These are phyloP conservation scores for Fusarium sacchari DNA, from an alignment of 2,329 filamentous ascomycete species.

Conservation along the genomic window DNA sequence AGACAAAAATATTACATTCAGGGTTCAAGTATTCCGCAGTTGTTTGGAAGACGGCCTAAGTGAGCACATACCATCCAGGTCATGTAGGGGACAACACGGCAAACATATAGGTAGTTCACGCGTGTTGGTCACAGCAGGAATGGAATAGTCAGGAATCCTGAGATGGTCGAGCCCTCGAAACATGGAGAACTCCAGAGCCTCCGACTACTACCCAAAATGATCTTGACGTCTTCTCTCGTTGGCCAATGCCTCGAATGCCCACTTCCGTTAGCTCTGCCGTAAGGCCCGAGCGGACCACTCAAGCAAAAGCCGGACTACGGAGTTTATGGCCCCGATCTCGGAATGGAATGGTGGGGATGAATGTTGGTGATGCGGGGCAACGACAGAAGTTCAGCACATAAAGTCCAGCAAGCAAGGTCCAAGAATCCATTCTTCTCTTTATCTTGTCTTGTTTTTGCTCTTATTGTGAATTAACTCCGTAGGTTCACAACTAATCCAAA, in stretches of 20 bases:
- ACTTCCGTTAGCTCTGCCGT: slow-evolving; percentile 24
- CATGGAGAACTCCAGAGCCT: neutral
- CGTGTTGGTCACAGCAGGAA: neutral
- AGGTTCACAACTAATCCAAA: neutral
- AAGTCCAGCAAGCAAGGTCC: slow-evolving; percentile 6
- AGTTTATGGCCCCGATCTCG: slow-evolving; percentile 49
- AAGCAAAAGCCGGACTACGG: slow-evolving; percentile 28
- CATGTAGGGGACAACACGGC: neutral
- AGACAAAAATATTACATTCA: slow-evolving; percentile 1
- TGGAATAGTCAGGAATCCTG: neutral
- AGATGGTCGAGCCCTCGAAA: neutral
- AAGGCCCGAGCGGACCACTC: slow-evolving; percentile 33
- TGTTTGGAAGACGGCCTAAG: neutral
- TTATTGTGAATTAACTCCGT: neutral
- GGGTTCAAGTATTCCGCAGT: neutral
- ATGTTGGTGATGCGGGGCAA: slow-evolving; percentile 40
- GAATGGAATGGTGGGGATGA: slow-evolving; percentile 49
- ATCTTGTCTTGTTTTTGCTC: slow-evolving; percentile 1
- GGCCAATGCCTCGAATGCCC: slow-evolving; percentile 26
- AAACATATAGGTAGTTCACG: neutral
- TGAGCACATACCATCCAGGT: neutral
- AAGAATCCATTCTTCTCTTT: slow-evolving; percentile 8
- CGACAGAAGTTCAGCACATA: slow-evolving; percentile 25
- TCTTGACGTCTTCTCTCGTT: slow-evolving; percentile 29
- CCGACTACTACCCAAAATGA: slow-evolving; percentile 32